Conservation (phyloP, 2,329 filamentous ascomycete genomes). For the Passalora sequoiae region DNA sequence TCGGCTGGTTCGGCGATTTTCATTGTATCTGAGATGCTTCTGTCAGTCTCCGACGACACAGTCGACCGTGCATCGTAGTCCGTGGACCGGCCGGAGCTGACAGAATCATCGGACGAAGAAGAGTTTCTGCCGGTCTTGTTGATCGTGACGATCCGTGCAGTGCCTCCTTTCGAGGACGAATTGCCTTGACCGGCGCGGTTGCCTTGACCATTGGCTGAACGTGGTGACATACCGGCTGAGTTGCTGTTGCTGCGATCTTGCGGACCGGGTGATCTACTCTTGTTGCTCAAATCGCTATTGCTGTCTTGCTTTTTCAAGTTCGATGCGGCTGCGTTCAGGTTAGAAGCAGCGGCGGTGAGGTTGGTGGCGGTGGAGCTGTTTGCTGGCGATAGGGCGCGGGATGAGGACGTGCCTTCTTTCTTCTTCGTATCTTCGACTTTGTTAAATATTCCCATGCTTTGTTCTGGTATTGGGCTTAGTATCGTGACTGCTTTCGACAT, state of each 20-base stretch:
- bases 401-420: conserved; percentile 2
- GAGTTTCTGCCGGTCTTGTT: conserved; percentile 4
- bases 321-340: conserved; percentile 6
- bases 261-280: background rate
- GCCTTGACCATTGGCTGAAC: conserved; percentile 3
- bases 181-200: conserved; percentile 2
- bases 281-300: background rate
- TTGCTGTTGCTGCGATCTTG: conserved; percentile 1
- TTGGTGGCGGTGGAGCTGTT: conserved; percentile 2
- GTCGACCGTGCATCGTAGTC: conserved; percentile 7
- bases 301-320: conserved; percentile 8
- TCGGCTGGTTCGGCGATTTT: conserved; percentile 6
- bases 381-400: background rate
- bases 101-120: conserved; percentile 5
- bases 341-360: conserved; percentile 8
- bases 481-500: conserved; percentile 8
- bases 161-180: background rate
- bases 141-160: conserved; percentile 6
- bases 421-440: conserved; percentile 6
- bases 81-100: conserved; percentile 3
- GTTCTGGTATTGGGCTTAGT: conserved; percentile 7
- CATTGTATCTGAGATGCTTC: conserved; percentile 6
- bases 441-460: conserved; percentile 10
- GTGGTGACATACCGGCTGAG: background rate
- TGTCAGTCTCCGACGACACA: conserved; percentile 10